A percentile compares a stretch with the other conserved stretches of the same genome.
Conservation (phyloP, 441 rosid species). For the Macaranga tanarius region DNA sequence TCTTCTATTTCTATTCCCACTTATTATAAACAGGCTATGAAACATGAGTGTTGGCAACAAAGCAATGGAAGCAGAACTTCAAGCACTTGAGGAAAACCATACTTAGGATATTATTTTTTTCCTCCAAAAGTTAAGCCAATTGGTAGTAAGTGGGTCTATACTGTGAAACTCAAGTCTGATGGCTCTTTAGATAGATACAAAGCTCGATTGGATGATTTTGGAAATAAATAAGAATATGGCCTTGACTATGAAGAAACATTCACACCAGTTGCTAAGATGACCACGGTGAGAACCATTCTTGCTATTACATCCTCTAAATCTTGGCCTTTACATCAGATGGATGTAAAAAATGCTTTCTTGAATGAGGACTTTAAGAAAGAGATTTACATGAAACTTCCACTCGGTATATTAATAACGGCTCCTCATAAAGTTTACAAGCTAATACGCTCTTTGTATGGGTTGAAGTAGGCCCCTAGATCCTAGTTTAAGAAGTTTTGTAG, state of each 20-base stretch:
- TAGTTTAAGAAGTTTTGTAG: slow-evolving; percentile 4
- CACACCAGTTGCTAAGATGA: slow-evolving; percentile 13
- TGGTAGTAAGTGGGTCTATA: slow-evolving; percentile 12
- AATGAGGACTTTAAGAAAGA: not conserved
- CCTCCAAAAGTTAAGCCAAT: slow-evolving; percentile 14
- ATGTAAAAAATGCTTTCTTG: slow-evolving; percentile 10
- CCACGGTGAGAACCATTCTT: slow-evolving; percentile 5
- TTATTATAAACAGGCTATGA: not conserved
- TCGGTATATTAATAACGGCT: not conserved
- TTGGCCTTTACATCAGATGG: not conserved
- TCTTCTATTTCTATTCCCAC: slow-evolving; percentile 13
- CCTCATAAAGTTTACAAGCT: not conserved
- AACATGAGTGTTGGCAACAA: slow-evolving; percentile 9
- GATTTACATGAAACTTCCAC: slow-evolving; percentile 4
- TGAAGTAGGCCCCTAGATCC: not conserved
- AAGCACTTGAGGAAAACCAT: slow-evolving; percentile 3
- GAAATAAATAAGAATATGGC: not conserved
- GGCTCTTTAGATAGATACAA: slow-evolving; percentile 7
- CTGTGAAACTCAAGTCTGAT: not conserved
- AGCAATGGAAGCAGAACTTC: slow-evolving; percentile 15
- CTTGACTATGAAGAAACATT: slow-evolving; percentile 15
- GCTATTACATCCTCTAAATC: slow-evolving; percentile 14
- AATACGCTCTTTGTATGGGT: not conserved
- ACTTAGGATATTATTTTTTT: slow-evolving; percentile 6
- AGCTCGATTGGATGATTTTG: slow-evolving; percentile 4